Evolutionary conservation across 768 basidiomycete genomes (phyloP).

Genomic region (Kwoniella sp.): DNA sequence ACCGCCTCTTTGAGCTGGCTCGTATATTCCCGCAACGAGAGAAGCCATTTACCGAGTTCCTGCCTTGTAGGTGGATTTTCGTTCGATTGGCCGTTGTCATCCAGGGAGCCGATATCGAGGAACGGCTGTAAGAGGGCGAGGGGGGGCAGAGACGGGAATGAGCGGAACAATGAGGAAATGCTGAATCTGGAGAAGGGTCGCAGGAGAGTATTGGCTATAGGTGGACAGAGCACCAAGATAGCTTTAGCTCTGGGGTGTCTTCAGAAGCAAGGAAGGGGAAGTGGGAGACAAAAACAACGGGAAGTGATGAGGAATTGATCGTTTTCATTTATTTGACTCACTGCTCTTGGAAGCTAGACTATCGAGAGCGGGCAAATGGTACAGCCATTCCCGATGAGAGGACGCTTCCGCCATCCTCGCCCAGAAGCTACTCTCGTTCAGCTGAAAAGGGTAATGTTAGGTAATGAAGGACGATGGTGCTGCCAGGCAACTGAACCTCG

Average conservation of each 20-base stretch:
- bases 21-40: constrained; percentile 10
- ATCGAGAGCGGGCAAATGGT: constrained; percentile 12
- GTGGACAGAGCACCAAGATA: too few species aligned
- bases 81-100: background rate
- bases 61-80: background rate
- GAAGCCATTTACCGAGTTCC: constrained; percentile 9
- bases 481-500: too few species aligned
- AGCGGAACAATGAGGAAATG: constrained; percentile 15
- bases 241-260: too few species aligned
- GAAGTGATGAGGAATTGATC: background rate
- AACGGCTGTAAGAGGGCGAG: background rate
- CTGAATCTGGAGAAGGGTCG: constrained; percentile 10
- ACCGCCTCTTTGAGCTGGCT: constrained; percentile 13
- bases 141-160: background rate
- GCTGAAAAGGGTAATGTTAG: too few species aligned
- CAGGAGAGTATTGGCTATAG: constrained; percentile 7
- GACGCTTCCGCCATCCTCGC: background rate
- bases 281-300: background rate
- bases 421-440: too few species aligned
- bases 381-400: background rate
- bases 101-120: background rate
- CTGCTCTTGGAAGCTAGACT: constrained; percentile 9
- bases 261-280: too few species aligned
- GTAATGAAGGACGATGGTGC: too few species aligned
- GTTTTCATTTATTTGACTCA: too few species aligned